Evolutionary conservation across 2,329 filamentous ascomycete genomes (phyloP).

Genomic region (Alternaria ethzedia): DNA sequence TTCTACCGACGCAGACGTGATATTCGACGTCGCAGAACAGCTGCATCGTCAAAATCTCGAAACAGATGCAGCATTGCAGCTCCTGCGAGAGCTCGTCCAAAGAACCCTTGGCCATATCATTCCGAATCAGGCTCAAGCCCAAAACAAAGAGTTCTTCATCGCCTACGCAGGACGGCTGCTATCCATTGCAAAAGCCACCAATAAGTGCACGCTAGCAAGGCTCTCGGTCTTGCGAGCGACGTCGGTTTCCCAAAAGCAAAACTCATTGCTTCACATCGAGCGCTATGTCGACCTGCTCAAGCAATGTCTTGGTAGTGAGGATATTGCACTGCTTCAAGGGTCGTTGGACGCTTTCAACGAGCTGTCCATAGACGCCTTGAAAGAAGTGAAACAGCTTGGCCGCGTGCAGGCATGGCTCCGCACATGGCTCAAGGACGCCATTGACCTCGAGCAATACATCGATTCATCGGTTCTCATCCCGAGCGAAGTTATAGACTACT

Average conservation of each 20-base stretch:
- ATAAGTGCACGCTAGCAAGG: conserved; percentile 27
- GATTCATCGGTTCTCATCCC: conserved; percentile 9
- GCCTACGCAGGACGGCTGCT: conserved; percentile 31
- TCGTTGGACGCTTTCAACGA: conserved; percentile 40
- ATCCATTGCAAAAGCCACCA: conserved; percentile 23
- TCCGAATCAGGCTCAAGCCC: conserved; percentile 42
- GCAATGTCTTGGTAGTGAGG: conserved; percentile 22
- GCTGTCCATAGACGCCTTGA: conserved; percentile 23
- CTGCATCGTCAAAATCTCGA: conserved; percentile 23
- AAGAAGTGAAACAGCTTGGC: conserved; percentile 21
- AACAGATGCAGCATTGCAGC: conserved; percentile 18
- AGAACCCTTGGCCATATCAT: conserved; percentile 39
- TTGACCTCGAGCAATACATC: conserved; percentile 28
- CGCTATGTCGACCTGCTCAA: conserved; percentile 33
- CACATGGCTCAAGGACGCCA: conserved; percentile 28
- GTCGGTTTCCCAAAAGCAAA: conserved; percentile 30
- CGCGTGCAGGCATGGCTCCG: conserved; percentile 25
- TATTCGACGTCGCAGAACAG: conserved; percentile 39
- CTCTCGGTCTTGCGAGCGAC: conserved; percentile 38
- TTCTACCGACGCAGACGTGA: conserved; percentile 27
- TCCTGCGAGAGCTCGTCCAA: conserved; percentile 36
- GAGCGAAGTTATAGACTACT: conserved; percentile 18
- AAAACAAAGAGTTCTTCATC: conserved; percentile 42
- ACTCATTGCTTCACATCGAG: conserved; percentile 24
- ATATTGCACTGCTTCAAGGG: conserved; percentile 15